Conservation (phyloP, 108 stramenopile species). For the Stephanodiscus minutulus region DNA sequence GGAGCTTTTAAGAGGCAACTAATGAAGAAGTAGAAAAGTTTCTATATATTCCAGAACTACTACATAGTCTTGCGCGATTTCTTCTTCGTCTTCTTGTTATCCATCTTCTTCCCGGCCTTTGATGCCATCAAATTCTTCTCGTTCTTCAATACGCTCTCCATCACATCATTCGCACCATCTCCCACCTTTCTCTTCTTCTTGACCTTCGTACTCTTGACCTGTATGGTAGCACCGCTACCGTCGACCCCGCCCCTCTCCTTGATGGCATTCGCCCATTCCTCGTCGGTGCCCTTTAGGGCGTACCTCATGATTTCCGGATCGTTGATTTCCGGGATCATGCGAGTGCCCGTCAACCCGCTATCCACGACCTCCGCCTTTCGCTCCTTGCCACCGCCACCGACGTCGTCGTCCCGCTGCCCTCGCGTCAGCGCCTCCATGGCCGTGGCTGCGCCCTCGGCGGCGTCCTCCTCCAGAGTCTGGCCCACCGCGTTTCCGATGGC, state of each 20-base stretch:
- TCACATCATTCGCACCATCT: constrained; percentile 16
- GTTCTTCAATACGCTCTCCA: constrained; percentile 47
- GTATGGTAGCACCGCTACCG: constrained; percentile 20
- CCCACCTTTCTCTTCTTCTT: constrained; percentile 40
- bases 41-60: no score
- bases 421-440: constrained; percentile 60
- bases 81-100: constrained; percentile 40
- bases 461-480: constrained; percentile 85
- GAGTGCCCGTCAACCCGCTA: constrained; percentile 51
- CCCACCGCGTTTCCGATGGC: constrained; percentile 69
- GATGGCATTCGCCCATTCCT: constrained; percentile 81
- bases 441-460: constrained; percentile 62
- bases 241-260: constrained; percentile 51
- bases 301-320: constrained; percentile 86
- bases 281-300: constrained; percentile 79
- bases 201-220: constrained; percentile 38
- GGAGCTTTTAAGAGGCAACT: no score
- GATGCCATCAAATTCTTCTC: constrained; percentile 27
- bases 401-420: not conserved
- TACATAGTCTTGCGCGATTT: constrained; percentile 37
- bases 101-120: constrained; percentile 11
- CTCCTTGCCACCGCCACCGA: not conserved
- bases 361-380: constrained; percentile 11
- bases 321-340: constrained; percentile 59
- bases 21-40: no score